phyloP scores from a whole-genome alignment of 2,329 filamentous ascomycete genomes.

The Neurospora crassa region DNA sequence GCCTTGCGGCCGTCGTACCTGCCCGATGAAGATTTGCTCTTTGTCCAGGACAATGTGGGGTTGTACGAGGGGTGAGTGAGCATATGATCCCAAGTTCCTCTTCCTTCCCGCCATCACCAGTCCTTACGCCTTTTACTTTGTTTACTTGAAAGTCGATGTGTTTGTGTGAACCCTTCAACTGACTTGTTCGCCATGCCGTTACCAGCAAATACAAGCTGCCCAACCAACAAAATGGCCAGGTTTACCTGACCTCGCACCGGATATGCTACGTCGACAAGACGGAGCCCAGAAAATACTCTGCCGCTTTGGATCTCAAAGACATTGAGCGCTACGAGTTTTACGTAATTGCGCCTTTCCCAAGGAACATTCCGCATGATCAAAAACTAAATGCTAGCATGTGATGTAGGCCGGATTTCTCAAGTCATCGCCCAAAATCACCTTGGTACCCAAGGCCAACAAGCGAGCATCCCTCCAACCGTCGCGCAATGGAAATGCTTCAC shows the following conservation, averaged over 20 bases:
- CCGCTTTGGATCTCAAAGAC: slow-evolving; percentile 80
- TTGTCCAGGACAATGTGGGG: slow-evolving; percentile 95
- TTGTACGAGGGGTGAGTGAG: slow-evolving; percentile 94
- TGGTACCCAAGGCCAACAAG: slow-evolving; percentile 73
- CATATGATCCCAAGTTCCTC: slow-evolving; percentile 11
- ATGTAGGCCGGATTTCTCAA: slow-evolving; percentile 78
- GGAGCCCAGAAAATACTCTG: slow-evolving; percentile 75
- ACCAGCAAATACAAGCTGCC: slow-evolving; percentile 87
- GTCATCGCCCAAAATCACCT: slow-evolving; percentile 85
- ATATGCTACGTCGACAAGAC: slow-evolving; percentile 89
- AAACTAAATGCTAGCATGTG: slow-evolving; percentile 11
- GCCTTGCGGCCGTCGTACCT: slow-evolving; percentile 87
- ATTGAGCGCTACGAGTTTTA: slow-evolving; percentile 88
- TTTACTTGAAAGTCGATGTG: background rate
- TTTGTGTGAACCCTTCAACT: background rate
- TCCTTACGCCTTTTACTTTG: background rate
- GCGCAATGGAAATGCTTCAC: slow-evolving; percentile 36
- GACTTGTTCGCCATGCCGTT: slow-evolving; percentile 6
- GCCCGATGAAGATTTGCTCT: slow-evolving; percentile 87
- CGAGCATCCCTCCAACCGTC: slow-evolving; percentile 48
- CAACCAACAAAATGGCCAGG: slow-evolving; percentile 88
- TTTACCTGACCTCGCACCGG: slow-evolving; percentile 91
- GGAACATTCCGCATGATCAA: background rate
- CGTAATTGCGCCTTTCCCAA: slow-evolving; percentile 33
- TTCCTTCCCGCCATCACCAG: background rate